These are phyloP conservation scores for Xylaria sp. DNA, from an alignment of 2,329 filamentous ascomycete genomes.

Conservation along the genomic window DNA sequence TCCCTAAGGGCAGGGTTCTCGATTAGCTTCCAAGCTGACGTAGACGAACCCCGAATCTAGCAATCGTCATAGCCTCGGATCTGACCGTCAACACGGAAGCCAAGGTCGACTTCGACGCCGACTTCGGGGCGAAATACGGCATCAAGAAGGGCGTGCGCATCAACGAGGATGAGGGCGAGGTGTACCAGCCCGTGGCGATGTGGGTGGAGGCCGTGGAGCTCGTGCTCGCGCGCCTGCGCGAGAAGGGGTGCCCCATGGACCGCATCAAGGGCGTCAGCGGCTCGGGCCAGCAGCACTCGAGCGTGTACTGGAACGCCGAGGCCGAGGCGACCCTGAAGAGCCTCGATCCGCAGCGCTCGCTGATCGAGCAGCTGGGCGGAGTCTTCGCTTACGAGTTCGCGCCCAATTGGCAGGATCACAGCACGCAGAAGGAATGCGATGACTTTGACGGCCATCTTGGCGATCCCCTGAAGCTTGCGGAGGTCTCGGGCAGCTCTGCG, in stretches of 20 bases:
- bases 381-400: constrained; percentile 87
- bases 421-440: constrained; percentile 92
- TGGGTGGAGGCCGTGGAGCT: constrained; percentile 94
- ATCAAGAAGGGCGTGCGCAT: constrained; percentile 89
- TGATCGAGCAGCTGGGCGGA: constrained; percentile 77
- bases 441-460: constrained; percentile 82
- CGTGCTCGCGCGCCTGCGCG: constrained; percentile 77
- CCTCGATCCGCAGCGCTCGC: constrained; percentile 68
- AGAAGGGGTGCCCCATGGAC: constrained; percentile 76
- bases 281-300: constrained; percentile 97
- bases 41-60: constrained; percentile 54
- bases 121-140: constrained; percentile 77
- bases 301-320: constrained; percentile 86
- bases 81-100: constrained; percentile 84
- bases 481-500: constrained; percentile 88
- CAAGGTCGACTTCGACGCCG: constrained; percentile 94
- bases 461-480: constrained; percentile 73
- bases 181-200: constrained; percentile 91
- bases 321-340: constrained; percentile 72
- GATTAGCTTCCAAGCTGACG: constrained; percentile 27
- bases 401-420: constrained; percentile 98
- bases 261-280: constrained; percentile 86
- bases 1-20: background rate
- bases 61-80: constrained; percentile 84
- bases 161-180: constrained; percentile 84